These are phyloP conservation scores for Vanderwaltozyma polyspora DNA, from an alignment of 805 yeast species.

Conservation along the genomic window DNA sequence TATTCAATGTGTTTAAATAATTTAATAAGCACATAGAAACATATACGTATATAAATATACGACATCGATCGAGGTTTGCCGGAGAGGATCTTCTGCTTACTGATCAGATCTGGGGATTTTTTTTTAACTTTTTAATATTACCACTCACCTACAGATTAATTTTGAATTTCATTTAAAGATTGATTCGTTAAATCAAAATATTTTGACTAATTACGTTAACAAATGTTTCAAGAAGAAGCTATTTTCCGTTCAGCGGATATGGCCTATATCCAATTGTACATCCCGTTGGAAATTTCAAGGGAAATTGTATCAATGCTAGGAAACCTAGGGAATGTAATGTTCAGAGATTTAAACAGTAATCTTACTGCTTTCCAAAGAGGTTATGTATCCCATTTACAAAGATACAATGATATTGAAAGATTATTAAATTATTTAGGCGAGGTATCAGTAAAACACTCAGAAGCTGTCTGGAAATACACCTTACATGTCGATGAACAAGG, in stretches of 20 bases:
- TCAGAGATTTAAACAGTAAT: constrained; percentile 74
- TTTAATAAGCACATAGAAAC: too few species aligned
- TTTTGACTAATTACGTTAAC: too few species aligned
- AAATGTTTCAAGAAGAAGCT: constrained; percentile 19
- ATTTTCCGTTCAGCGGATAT: constrained; percentile 77
- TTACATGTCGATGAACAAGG: constrained; percentile 23
- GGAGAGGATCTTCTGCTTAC: too few species aligned
- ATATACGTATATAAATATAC: too few species aligned
- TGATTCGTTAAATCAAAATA: too few species aligned
- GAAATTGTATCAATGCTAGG: constrained; percentile 79
- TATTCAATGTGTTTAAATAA: too few species aligned
- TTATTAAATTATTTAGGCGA: constrained; percentile 45
- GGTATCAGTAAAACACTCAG: constrained; percentile 38
- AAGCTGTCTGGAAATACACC: constrained; percentile 27
- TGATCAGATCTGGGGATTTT: too few species aligned
- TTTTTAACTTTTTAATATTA: too few species aligned
- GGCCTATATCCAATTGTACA: constrained; percentile 85
- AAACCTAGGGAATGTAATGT: constrained; percentile 73
- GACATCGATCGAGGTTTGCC: too few species aligned
- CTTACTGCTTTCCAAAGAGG: constrained; percentile 83
- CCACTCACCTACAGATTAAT: too few species aligned
- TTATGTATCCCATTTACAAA: constrained; percentile 77
- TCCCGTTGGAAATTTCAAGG: constrained; percentile 74
- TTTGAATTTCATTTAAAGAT: too few species aligned
- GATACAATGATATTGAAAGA: constrained; percentile 71